Conservation (phyloP, 805 yeast species). For the Lipomyces japonicus region DNA sequence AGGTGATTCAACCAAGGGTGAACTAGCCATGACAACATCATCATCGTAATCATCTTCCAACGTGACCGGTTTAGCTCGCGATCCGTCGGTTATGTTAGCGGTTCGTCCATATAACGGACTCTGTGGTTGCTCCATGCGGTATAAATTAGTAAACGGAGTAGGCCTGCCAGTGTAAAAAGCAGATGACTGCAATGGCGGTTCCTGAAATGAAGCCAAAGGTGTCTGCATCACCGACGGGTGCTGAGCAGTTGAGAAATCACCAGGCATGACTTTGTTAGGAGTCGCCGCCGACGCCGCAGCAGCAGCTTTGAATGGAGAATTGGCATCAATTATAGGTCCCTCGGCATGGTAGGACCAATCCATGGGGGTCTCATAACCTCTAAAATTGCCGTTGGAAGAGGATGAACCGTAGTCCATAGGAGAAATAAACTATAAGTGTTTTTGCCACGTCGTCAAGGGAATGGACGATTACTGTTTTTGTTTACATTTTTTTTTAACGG, state of each 20-base stretch:
- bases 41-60: slow-evolving; percentile 13
- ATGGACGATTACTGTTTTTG: too few species aligned
- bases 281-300: slow-evolving; percentile 9
- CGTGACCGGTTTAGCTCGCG: background rate
- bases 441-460: too few species aligned
- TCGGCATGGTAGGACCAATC: slow-evolving; percentile 14
- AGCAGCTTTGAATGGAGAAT: slow-evolving; percentile 11
- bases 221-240: background rate
- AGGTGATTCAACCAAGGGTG: slow-evolving; percentile 1
- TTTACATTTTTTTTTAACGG: too few species aligned
- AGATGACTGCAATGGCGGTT: slow-evolving; percentile 4
- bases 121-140: background rate
- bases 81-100: background rate
- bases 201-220: slow-evolving; percentile 1
- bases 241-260: background rate
- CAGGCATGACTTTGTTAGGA: background rate
- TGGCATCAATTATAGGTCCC: slow-evolving; percentile 15
- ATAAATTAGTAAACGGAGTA: background rate
- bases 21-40: slow-evolving; percentile 17
- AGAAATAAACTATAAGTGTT: too few species aligned
- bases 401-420: slow-evolving; percentile 12
- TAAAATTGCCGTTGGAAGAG: background rate
- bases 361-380: slow-evolving; percentile 27
- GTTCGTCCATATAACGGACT: slow-evolving; percentile 5
- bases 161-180: background rate